A percentile compares a stretch with the other conserved stretches of the same genome.
Conservation (phyloP, 768 basidiomycete species). For the Cubamyces sp. region DNA sequence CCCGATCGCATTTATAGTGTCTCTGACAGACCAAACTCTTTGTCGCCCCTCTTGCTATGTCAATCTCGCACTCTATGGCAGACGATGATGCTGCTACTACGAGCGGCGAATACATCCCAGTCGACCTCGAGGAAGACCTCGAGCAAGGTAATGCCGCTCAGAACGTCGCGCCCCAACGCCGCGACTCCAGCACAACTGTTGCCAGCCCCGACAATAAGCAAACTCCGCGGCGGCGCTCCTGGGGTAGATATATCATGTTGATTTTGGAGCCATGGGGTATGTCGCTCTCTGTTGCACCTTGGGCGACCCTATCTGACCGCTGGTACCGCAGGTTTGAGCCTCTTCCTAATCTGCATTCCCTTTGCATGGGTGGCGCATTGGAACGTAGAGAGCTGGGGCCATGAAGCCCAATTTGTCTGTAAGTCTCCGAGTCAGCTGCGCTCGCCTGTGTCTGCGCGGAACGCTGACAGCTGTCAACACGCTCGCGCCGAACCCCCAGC, state of each 20-base stretch:
- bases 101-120: too few species aligned
- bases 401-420: conserved; percentile 50
- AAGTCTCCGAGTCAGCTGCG: conserved; percentile 22
- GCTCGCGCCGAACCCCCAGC: neutral
- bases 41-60: neutral
- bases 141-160: too few species aligned
- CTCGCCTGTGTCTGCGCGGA: too few species aligned
- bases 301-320: neutral
- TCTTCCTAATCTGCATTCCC: conserved; percentile 59
- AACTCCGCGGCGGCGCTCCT: too few species aligned
- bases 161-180: too few species aligned
- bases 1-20: too few species aligned
- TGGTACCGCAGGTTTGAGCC: conserved; percentile 40
- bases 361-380: conserved; percentile 66
- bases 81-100: too few species aligned
- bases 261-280: neutral
- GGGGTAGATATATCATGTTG: neutral
- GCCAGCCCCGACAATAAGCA: too few species aligned
- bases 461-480: neutral
- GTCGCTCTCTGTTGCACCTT: neutral
- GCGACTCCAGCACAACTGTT: too few species aligned
- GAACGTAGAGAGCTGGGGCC: conserved; percentile 36
- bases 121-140: too few species aligned
- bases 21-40: too few species aligned
- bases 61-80: neutral